Percentiles rank a stretch among this genome's conserved stretches.
These are phyloP conservation scores for Chlamydomonas sp. DNA, from an alignment of 139 green algal species.

Conservation along the genomic window DNA sequence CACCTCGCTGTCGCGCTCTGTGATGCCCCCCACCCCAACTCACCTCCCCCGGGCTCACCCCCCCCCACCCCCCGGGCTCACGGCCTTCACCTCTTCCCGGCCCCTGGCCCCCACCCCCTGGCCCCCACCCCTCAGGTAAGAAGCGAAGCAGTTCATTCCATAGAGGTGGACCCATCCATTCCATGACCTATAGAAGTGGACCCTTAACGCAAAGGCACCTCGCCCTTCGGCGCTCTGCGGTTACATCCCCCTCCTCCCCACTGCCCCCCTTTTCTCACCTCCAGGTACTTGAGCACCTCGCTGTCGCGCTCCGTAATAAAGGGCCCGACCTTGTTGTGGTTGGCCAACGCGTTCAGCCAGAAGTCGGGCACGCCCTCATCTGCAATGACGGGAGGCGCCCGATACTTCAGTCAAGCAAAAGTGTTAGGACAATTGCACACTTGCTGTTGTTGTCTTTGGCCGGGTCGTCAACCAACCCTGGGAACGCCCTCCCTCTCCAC, in stretches of 20 bases:
- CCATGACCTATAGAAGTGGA: neutral
- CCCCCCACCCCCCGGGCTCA: too few relatives aligned
- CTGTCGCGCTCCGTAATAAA: conserved; percentile 67
- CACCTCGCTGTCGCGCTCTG: too few relatives aligned
- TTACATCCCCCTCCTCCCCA: neutral
- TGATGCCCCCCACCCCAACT: neutral
- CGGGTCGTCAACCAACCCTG: too few relatives aligned
- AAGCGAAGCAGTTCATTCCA: neutral
- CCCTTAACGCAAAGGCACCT: neutral
- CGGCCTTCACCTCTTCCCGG: too few relatives aligned
- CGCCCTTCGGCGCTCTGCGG: neutral
- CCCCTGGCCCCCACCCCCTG: too few relatives aligned
- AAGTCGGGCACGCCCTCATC: conserved; percentile 66
- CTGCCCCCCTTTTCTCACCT: neutral
- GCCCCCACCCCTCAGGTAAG: neutral
- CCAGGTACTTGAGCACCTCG: conserved; percentile 50
- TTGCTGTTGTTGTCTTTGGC: too few relatives aligned
- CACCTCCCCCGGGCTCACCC: neutral
- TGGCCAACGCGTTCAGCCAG: conserved; percentile 66
- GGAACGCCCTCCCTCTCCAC: too few relatives aligned
- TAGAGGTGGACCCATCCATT: neutral
- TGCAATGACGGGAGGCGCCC: neutral
- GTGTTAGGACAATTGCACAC: too few relatives aligned
- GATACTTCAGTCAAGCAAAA: too few relatives aligned
- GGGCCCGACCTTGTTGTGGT: conserved; percentile 63